Evolutionary conservation across 768 basidiomycete genomes (phyloP), one percentile per base, ranked within the genome.

Genomic region (Cytidiella melzeri): DNA sequence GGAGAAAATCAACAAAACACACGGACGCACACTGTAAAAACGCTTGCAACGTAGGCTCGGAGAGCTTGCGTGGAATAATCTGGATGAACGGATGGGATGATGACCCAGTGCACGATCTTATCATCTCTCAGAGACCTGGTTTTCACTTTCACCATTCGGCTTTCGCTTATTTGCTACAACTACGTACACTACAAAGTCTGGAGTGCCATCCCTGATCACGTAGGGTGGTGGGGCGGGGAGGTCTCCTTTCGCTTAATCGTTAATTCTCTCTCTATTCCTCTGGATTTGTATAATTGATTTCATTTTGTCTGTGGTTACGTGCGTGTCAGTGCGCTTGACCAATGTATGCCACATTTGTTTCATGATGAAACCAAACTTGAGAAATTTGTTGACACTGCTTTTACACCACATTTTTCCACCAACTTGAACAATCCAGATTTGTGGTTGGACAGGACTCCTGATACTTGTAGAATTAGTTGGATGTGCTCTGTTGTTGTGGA

Each of bases 261-360:
- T 34, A 34, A 34, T 34, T 34, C 40, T 18, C 9, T 23, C 15
- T 41, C 40, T 41, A 18, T 18, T 41, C 21, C 40, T 44, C 19
- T 48, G 47, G 47, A 48, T 41, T 38, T 42, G 21, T 40, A 48
- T 48, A 48, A 41, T 41, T 7, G 40, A 28, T 27, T 40, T 40
- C 47, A 20, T 48, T 36, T 18, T 48, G 41, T 48, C 34, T 40
- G n/a, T n/a, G n/a, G n/a, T n/a, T n/a, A n/a, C n/a, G n/a, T n/a
- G n/a, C n/a, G n/a, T n/a, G n/a, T n/a, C n/a, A 47, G 46, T 21
- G 36, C 18, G 7, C 40, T 47, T 38, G 46, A 38, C 37, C 26
- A 38, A n/a, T n/a, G n/a, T n/a, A n/a, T n/a, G n/a, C n/a, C n/a
- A n/a, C n/a, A n/a, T n/a, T n/a, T n/a, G n/a, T n/a, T n/a, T n/a